Evolutionary conservation across 768 basidiomycete species (phyloP).

Genomic region (Boletellus sp.): DNA sequence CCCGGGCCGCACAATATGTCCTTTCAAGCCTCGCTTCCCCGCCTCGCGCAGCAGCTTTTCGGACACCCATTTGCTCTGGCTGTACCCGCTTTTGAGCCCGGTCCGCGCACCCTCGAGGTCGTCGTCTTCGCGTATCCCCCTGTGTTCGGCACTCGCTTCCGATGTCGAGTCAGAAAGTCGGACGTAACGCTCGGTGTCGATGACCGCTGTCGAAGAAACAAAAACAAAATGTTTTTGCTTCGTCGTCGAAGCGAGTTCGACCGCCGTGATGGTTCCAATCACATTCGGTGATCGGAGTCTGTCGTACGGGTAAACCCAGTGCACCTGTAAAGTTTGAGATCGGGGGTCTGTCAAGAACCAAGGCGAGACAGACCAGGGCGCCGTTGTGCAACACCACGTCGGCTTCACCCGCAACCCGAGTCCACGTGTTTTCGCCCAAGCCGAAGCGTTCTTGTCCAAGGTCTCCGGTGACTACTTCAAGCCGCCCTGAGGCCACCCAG

Average conservation of each 20-base stretch:
- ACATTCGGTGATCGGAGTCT: constrained; percentile 91
- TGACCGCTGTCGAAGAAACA: constrained; percentile 92
- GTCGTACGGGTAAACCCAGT: constrained; percentile 99
- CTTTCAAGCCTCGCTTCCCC: constrained; percentile 76
- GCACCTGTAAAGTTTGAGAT: constrained; percentile 56
- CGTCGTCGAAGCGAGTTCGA: constrained; percentile 69
- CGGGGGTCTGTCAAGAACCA: neutral
- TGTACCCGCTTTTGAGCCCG: constrained; percentile 85
- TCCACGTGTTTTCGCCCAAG: constrained; percentile 61
- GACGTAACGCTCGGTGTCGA: constrained; percentile 91
- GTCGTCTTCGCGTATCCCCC: constrained; percentile 83
- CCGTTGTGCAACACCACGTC: constrained; percentile 94
- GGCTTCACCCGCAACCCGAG: constrained; percentile 59
- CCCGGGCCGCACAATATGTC: constrained; percentile 87
- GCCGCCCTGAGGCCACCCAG: constrained; percentile 64
- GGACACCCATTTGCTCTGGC: constrained; percentile 98
- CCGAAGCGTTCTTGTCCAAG: constrained; percentile 75
- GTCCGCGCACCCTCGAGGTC: constrained; percentile 80
- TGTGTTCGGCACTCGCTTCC: constrained; percentile 36
- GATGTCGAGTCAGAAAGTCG: constrained; percentile 72
- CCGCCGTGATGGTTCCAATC: constrained; percentile 79
- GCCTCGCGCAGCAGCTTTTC: constrained; percentile 94
- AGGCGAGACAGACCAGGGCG: constrained; percentile 71
- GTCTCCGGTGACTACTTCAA: constrained; percentile 86
- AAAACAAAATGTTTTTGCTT: constrained; percentile 84